Base-by-base conservation (phyloP, 495 filamentous ascomycete species). In the Lichina pygmaea region DNA sequence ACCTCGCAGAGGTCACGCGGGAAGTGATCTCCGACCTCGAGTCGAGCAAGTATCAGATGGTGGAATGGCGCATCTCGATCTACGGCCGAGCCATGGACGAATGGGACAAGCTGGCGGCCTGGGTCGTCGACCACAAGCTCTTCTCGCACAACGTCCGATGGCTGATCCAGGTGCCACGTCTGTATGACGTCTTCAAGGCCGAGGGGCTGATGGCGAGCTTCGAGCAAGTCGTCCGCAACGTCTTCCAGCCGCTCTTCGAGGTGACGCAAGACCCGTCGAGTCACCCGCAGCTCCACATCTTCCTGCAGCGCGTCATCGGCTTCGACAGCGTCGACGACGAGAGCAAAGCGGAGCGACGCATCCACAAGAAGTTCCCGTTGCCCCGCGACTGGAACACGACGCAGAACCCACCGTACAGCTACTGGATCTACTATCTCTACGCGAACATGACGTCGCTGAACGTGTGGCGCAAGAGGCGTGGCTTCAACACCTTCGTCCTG, bases 41-140 rank as follows among this genome's bases (percentile, higher is more conserved):
- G 58, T 86, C 86, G 33, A 94, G 86, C 70, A 97, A 97, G 57
- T 95, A 97, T 55, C 89, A 97, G 59, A 93, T 97, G 81, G 91
- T 86, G 6, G 89, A 97, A 64, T 97, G 91, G 82, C 81, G 89
- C 13, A 89, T 97, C 46, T 93, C 84, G 10, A 85, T 97, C 48
- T 95, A 97, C 55, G 89, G 89, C 44, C 77, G 81, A 57, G 75
- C 79, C 6, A 62, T 89, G 31, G 78, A 93, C 49, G 89, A 97
- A 58, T 97, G 89, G 89, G 86, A 95, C 57, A 97, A 92, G 54
- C 72, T 97, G 41, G 86, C 89, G 3, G 81, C 81, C 8, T 97
- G 89, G 89, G 89, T 97, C n/a, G 71, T 95, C 13, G 89, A 97
- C 65, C 92, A 97, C 60, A 95, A 94, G 60, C 67, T 97, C 33